Base-by-base conservation (phyloP, 495 filamentous ascomycete species). In the Durotheca rogersii region DNA sequence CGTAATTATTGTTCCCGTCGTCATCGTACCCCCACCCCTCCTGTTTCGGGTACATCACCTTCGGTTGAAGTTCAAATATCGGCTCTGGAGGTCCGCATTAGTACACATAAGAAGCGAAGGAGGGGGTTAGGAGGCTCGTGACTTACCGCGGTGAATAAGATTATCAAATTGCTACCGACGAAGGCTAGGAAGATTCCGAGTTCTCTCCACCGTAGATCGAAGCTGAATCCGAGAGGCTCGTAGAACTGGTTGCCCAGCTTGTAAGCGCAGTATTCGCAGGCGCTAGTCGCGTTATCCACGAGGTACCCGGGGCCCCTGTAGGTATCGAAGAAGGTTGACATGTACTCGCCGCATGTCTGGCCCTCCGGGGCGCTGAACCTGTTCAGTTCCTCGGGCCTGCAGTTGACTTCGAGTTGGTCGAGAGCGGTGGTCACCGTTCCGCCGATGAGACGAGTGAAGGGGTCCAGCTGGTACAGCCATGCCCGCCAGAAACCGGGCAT, bases 401-500 rank as follows among this genome's bases (percentile, higher is more conserved):
- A 91, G 7, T 66, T 55, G 0, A 91, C 87, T 0, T 73, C 63
- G n/a, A 80, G 67, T 0, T 73, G 75, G 58, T 88, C 84, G 4
- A 91, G 74, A 43, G 87, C 87, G 2, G 86, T 90, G 1, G 83
- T 81, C 3, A 90, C 78, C 66, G 89, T 87, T 6, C 88, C 90
- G 34, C 81, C 74, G 58, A 96, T 86, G 6, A 95, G 77, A 3
- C 88, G 82, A 1, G 86, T 91, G 67, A 94, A 93, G 0, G 90
- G 90, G 55, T 90, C 84, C 2, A 95, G 80, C 52, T 90, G 69
- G 67, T 92, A 90, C 14, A 94, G 73, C 88, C 88, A 92, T 0
- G 73, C 73, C 9, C 83, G 76, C 84, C 88, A 95, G 70, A 90
- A 91, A 2, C 61, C 65, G 4, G 88, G 88, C 64, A 94, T 87